These are phyloP conservation scores for Candida suzukii DNA, from an alignment of 805 yeast species.

Conservation along the genomic window DNA sequence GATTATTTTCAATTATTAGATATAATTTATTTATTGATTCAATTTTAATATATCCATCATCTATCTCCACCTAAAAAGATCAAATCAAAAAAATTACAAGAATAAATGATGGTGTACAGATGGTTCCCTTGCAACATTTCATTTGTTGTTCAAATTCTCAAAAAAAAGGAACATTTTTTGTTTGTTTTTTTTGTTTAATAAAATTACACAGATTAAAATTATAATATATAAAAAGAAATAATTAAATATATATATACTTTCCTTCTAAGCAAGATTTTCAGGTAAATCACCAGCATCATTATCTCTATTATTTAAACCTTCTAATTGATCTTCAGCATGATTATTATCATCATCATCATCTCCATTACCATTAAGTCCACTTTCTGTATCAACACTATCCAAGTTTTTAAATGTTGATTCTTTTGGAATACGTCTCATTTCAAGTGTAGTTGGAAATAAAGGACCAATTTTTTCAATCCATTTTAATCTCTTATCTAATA, in stretches of 20 bases:
- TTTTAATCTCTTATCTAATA: conserved; percentile 77
- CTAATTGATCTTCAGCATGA: neutral
- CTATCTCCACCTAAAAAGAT: too few species aligned
- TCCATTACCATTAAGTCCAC: conserved; percentile 13
- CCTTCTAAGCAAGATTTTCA: conserved; percentile 7
- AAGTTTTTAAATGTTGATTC: conserved; percentile 45
- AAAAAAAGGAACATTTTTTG: too few species aligned
- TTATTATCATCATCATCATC: conserved; percentile 4
- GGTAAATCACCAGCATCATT: conserved; percentile 5
- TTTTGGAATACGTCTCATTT: conserved; percentile 71
- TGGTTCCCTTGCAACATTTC: too few species aligned
- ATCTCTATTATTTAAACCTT: conserved; percentile 10
- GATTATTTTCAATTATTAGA: too few species aligned
- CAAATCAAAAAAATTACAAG: too few species aligned
- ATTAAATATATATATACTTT: conserved; percentile 5
- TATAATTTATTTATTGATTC: too few species aligned
- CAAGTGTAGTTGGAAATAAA: conserved; percentile 57
- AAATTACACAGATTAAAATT: too few species aligned
- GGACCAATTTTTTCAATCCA: conserved; percentile 93
- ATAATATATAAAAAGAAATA: neutral
- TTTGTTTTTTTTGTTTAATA: too few species aligned
- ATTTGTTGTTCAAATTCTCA: too few species aligned
- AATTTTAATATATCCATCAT: too few species aligned
- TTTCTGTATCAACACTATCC: conserved; percentile 10
- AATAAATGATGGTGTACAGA: too few species aligned